Percentiles rank a stretch among this genome's conserved stretches.
phyloP scores from a whole-genome alignment of 208 protist genomes.

The Trypanosoma melophagium region DNA sequence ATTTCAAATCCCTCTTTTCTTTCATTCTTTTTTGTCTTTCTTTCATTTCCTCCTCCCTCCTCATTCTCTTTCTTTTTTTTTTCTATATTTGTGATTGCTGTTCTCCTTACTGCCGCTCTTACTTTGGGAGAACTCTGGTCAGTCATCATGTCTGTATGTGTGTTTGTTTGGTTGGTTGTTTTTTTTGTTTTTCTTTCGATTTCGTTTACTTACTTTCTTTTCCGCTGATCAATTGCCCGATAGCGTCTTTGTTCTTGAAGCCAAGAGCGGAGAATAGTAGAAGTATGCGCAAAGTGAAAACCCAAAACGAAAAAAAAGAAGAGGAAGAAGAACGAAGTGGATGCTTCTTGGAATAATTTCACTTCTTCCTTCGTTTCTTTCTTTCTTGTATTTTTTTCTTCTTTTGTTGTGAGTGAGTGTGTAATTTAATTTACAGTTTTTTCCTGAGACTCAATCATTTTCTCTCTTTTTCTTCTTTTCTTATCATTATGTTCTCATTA shows the following conservation, averaged over 20 bases:
- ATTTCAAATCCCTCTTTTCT: neutral
- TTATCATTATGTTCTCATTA: too few relatives aligned
- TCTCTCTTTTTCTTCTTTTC: too few relatives aligned
- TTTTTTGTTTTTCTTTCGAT: constrained; percentile 10
- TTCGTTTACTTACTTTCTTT: constrained; percentile 1
- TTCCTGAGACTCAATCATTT: too few relatives aligned
- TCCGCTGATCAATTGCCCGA: too few relatives aligned
- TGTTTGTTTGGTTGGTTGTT: neutral
- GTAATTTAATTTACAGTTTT: too few relatives aligned
- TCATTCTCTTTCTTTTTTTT: constrained; percentile 23
- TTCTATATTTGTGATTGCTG: neutral
- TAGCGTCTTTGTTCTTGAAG: too few relatives aligned
- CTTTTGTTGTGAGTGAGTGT: too few relatives aligned
- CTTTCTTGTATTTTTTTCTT: too few relatives aligned
- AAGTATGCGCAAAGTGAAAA: neutral
- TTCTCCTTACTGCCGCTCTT: constrained; percentile 1
- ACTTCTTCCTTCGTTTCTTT: too few relatives aligned
- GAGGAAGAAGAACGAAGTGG: neutral
- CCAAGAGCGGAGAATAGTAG: neutral
- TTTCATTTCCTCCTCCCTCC: too few relatives aligned
- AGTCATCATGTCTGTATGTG: constrained; percentile 18
- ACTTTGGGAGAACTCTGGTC: neutral
- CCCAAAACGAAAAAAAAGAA: constrained; percentile 5
- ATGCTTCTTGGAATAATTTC: too few relatives aligned
- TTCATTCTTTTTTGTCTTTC: neutral